Evolutionary conservation across 23 red algal genomes (phyloP).

Genomic region (Pyropia haitanensis): DNA sequence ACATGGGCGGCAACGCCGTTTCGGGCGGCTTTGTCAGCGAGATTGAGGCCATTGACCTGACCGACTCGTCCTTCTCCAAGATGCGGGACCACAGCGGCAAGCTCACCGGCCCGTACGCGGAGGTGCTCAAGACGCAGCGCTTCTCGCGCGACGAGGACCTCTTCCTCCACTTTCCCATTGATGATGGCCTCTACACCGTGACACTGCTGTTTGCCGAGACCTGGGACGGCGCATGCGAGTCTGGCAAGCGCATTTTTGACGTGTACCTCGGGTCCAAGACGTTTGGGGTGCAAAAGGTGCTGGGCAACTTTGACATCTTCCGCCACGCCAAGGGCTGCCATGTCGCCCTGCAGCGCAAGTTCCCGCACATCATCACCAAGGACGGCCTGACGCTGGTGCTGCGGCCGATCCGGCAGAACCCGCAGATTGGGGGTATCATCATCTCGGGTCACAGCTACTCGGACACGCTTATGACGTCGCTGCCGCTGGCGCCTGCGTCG

Average conservation of each 20-base stretch:
- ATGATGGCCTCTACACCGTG: slow-evolving; percentile 53
- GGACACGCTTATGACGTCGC: slow-evolving; percentile 21
- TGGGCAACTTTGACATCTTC: slow-evolving; percentile 37
- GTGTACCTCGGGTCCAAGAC: slow-evolving; percentile 58
- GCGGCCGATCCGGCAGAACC: slow-evolving; percentile 59
- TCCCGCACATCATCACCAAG: slow-evolving; percentile 28
- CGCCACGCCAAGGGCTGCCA: slow-evolving; percentile 24
- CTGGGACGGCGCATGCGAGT: slow-evolving; percentile 45
- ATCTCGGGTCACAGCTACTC: slow-evolving; percentile 39
- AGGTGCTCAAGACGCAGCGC: slow-evolving; percentile 57
- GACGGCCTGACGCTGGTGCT: slow-evolving; percentile 41
- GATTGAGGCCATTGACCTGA: slow-evolving; percentile 23
- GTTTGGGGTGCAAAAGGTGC: slow-evolving; percentile 27
- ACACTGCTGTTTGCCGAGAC: slow-evolving; percentile 59
- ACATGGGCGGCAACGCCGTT: slow-evolving; percentile 33
- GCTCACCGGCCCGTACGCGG: slow-evolving; percentile 17
- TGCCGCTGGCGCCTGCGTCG: slow-evolving; percentile 21
- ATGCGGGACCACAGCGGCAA: slow-evolving; percentile 39
- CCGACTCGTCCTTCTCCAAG: slow-evolving; percentile 34
- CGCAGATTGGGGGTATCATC: slow-evolving; percentile 55
- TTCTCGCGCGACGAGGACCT: slow-evolving; percentile 48
- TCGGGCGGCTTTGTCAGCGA: slow-evolving; percentile 37
- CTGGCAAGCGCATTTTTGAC: slow-evolving; percentile 57
- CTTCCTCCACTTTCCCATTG: slow-evolving; percentile 46
- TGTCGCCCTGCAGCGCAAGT: slow-evolving; percentile 36